phyloP scores from a whole-genome alignment of 2,329 filamentous ascomycete genomes.

The Monilinia polystroma region DNA sequence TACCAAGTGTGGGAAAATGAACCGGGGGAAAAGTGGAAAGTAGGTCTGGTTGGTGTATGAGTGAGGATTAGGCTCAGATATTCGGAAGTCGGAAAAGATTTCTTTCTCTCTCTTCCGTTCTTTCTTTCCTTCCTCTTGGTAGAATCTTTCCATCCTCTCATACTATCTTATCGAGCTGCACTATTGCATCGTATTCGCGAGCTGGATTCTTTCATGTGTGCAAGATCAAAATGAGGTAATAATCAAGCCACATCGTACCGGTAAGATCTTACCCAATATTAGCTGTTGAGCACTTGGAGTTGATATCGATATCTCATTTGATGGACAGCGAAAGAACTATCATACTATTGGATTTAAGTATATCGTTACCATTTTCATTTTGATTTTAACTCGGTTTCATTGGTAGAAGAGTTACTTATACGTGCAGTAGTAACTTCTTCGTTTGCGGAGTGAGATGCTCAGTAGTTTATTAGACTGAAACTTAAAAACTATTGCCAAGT shows the following conservation, averaged over 20 bases:
- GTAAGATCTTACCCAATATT: neutral
- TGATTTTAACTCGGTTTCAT: too few species aligned
- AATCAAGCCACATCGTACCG: neutral
- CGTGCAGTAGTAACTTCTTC: constrained; percentile 9
- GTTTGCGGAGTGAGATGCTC: neutral
- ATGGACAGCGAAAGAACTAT: neutral
- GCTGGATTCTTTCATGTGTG: neutral
- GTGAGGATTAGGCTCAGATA: neutral
- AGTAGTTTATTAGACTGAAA: too few species aligned
- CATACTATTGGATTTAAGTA: neutral
- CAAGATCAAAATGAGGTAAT: neutral
- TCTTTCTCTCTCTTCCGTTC: neutral
- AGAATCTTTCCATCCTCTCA: neutral
- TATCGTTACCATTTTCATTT: neutral
- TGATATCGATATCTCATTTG: neutral
- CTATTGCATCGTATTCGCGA: neutral
- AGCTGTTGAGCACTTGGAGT: too few species aligned
- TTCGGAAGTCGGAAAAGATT: constrained; percentile 3
- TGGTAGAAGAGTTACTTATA: neutral
- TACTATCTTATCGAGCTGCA: neutral
- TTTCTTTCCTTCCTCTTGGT: neutral
- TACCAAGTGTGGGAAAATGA: neutral
- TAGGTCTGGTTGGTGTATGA: neutral
- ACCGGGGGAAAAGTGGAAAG: constrained; percentile 8
- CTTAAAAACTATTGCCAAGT: neutral